These are phyloP conservation scores for Penicillium bovifimosum DNA, from an alignment of 495 filamentous ascomycete genomes.

Conservation along the genomic window DNA sequence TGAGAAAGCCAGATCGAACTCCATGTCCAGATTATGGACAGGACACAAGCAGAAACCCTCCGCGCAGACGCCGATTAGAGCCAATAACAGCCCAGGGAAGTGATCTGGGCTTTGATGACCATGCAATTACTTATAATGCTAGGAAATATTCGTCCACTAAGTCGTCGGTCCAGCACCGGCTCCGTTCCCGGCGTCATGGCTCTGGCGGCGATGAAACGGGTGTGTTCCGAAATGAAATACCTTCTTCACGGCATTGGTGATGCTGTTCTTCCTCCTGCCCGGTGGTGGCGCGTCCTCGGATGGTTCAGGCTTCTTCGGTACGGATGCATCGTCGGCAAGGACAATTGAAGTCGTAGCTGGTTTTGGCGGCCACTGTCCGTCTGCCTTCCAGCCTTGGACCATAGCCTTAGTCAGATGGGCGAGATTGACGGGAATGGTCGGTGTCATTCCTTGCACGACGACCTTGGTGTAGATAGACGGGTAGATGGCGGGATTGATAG, in stretches of 20 bases:
- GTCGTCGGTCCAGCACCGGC: slow-evolving; percentile 6
- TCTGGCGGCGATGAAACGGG: slow-evolving; percentile 41
- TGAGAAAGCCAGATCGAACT: background rate
- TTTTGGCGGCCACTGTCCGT: slow-evolving; percentile 90
- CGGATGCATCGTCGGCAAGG: slow-evolving; percentile 28
- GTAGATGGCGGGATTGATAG: slow-evolving; percentile 68
- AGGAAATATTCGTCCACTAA: background rate
- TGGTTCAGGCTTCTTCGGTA: slow-evolving; percentile 20
- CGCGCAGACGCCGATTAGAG: background rate
- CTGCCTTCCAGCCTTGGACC: slow-evolving; percentile 88
- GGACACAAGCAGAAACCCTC: background rate
- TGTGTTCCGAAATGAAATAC: slow-evolving; percentile 39
- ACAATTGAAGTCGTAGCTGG: slow-evolving; percentile 30
- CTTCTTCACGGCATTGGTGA: slow-evolving; percentile 42
- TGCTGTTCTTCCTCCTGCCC: slow-evolving; percentile 32
- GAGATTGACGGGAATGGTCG: slow-evolving; percentile 82
- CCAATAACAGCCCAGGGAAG: background rate
- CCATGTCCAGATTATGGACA: slow-evolving; percentile 5
- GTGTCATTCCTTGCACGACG: slow-evolving; percentile 67
- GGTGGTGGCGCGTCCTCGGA: slow-evolving; percentile 18
- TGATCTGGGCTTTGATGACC: background rate
- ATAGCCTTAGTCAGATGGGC: slow-evolving; percentile 71
- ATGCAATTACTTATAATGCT: slow-evolving; percentile 4
- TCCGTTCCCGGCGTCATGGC: slow-evolving; percentile 20
- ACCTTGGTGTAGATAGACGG: slow-evolving; percentile 84